A percentile compares a stretch with the other conserved stretches of the same genome.
phyloP scores from a whole-genome alignment of 352 stramenopile species.

The Phytopythium boreale region DNA sequence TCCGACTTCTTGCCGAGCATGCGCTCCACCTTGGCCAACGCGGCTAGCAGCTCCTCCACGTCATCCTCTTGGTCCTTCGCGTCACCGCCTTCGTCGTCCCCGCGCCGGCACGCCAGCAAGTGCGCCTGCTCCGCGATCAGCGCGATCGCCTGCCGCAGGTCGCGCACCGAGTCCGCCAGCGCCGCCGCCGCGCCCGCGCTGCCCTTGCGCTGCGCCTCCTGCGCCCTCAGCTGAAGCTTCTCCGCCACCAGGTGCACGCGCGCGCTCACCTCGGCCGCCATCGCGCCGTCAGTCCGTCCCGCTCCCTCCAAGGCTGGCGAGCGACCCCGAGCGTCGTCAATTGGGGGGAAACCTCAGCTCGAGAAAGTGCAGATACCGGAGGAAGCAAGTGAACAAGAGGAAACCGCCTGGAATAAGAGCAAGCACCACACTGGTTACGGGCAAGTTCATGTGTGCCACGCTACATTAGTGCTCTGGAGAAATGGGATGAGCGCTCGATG shows the following conservation, averaged over 20 bases:
- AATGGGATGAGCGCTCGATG: neutral
- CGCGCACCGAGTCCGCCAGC: constrained; percentile 41
- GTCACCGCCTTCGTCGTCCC: constrained; percentile 17
- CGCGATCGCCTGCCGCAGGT: constrained; percentile 49
- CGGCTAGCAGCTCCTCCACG: constrained; percentile 32
- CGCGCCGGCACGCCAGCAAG: constrained; percentile 25
- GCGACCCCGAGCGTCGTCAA: no score
- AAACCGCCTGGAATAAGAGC: no score
- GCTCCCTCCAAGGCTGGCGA: no score
- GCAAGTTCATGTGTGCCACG: neutral
- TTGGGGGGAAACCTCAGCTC: no score
- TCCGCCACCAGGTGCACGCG: constrained; percentile 73
- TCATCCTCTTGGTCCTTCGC: constrained; percentile 17
- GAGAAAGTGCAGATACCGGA: no score
- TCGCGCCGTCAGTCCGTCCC: constrained; percentile 3
- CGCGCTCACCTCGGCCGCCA: constrained; percentile 54
- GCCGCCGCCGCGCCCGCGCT: constrained; percentile 45
- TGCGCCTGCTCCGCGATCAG: constrained; percentile 60
- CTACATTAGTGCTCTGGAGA: neutral
- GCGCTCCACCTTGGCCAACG: constrained; percentile 38
- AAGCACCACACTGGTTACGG: no score
- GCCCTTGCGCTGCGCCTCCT: constrained; percentile 59
- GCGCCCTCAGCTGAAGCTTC: constrained; percentile 66
- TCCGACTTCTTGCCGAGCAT: constrained; percentile 73
- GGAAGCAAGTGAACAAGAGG: no score